Evolutionary conservation across 2,329 filamentous ascomycete species (phyloP).

Genomic region (Penicillium brasilianum): DNA sequence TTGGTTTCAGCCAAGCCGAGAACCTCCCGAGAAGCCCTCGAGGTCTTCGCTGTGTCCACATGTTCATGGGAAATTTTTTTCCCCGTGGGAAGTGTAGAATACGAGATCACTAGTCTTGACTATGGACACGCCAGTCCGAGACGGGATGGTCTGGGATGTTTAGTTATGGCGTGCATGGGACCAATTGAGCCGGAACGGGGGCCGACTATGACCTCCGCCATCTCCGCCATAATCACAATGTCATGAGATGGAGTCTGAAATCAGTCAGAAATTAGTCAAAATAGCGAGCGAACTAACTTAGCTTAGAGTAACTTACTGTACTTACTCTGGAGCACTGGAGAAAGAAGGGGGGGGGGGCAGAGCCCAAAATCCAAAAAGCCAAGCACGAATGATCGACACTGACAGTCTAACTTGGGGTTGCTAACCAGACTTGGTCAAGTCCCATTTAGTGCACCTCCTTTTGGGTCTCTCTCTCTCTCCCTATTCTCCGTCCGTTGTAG

Average conservation of each 20-base stretch:
- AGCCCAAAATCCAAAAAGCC: not conserved
- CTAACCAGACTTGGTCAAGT: not conserved
- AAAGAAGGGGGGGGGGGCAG: too few species aligned
- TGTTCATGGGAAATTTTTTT: not conserved
- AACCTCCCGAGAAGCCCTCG: slow-evolving; percentile 12
- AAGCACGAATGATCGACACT: slow-evolving; percentile 5
- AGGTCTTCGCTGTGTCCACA: slow-evolving; percentile 2
- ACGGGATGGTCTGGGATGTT: not conserved
- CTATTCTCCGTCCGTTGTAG: not conserved
- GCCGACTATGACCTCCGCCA: slow-evolving; percentile 22
- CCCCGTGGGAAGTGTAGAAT: not conserved
- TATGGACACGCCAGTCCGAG: slow-evolving; percentile 4
- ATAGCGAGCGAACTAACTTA: too few species aligned
- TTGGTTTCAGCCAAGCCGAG: slow-evolving; percentile 14
- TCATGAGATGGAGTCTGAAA: not conserved
- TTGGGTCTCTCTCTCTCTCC: not conserved
- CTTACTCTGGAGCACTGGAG: too few species aligned
- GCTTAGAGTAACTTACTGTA: too few species aligned
- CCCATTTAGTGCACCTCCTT: not conserved
- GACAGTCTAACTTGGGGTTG: not conserved
- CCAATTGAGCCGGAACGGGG: not conserved
- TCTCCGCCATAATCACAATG: slow-evolving; percentile 13
- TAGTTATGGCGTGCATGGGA: slow-evolving; percentile 24
- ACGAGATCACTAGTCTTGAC: not conserved
- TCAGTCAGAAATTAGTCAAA: slow-evolving; percentile 2